Conservation (phyloP, 345 rosid species). For the Heritiera littoralis region DNA sequence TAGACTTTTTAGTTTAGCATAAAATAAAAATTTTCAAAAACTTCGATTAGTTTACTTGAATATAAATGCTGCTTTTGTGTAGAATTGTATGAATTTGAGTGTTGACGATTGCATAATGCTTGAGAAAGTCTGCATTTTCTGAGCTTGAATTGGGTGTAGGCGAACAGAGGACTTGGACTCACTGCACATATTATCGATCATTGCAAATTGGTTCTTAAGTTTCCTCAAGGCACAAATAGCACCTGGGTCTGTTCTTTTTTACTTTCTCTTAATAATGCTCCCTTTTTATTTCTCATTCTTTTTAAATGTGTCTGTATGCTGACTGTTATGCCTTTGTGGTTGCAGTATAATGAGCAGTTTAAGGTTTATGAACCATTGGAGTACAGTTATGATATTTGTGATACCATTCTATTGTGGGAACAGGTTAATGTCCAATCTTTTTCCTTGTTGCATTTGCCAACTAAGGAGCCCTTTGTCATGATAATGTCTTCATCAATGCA, state of each 20-base stretch:
- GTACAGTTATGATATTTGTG: slow-evolving; percentile 85
- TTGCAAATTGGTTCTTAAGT: slow-evolving; percentile 80
- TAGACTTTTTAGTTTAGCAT: background rate
- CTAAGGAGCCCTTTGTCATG: slow-evolving; percentile 22
- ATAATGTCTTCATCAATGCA: slow-evolving; percentile 45
- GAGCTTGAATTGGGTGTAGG: slow-evolving; percentile 42
- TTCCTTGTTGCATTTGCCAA: slow-evolving; percentile 1
- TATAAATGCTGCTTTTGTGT: background rate
- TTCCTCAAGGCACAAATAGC: slow-evolving; percentile 94
- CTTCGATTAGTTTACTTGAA: slow-evolving; percentile 1
- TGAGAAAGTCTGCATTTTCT: slow-evolving; percentile 4
- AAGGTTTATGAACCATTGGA: slow-evolving; percentile 86
- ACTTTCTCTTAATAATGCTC: slow-evolving; percentile 4
- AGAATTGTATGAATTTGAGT: background rate
- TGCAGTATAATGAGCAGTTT: slow-evolving; percentile 87
- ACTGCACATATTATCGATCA: slow-evolving; percentile 68
- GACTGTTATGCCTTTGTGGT: slow-evolving; percentile 21
- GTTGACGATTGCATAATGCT: background rate
- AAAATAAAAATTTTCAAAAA: background rate
- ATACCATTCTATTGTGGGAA: slow-evolving; percentile 89
- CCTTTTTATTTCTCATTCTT: background rate
- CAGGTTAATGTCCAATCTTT: slow-evolving; percentile 58
- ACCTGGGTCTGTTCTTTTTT: slow-evolving; percentile 65
- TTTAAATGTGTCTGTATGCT: slow-evolving; percentile 3
- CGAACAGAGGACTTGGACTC: slow-evolving; percentile 88